Evolutionary conservation across 192 early-diverging fungal species (phyloP).

Genomic region (Dispira simplex): DNA sequence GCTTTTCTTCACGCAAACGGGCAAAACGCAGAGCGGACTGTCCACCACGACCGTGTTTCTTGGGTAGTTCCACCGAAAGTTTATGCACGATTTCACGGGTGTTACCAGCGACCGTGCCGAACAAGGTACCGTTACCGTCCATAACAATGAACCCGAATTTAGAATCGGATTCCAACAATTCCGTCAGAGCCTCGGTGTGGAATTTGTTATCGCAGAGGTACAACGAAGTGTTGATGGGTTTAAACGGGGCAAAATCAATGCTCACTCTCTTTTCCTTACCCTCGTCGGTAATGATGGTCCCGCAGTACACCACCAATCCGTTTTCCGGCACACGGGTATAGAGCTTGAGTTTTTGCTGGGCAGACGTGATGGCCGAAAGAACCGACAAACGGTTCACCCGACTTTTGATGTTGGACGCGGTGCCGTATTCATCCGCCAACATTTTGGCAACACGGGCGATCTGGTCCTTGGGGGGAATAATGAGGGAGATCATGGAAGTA

Average conservation of each 20-base stretch:
- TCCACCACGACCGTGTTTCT: slow-evolving; percentile 99
- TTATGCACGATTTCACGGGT: slow-evolving; percentile 88
- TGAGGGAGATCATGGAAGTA: slow-evolving; percentile 98
- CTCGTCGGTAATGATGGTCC: slow-evolving; percentile 94
- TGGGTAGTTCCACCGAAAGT: slow-evolving; percentile 92
- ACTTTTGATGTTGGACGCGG: slow-evolving; percentile 99
- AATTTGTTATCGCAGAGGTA: slow-evolving; percentile 99
- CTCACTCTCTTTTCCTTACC: slow-evolving; percentile 99
- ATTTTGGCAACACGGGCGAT: slow-evolving; percentile 77
- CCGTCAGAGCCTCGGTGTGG: slow-evolving; percentile 85
- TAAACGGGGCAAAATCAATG: slow-evolving; percentile 98
- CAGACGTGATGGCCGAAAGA: slow-evolving; percentile 92
- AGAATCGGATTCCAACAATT: slow-evolving; percentile 86
- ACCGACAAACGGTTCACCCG: slow-evolving; percentile 97
- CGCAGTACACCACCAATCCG: slow-evolving; percentile 89
- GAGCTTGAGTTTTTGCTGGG: slow-evolving; percentile 90
- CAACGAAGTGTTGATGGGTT: slow-evolving; percentile 96
- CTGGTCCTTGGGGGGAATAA: slow-evolving; percentile 89
- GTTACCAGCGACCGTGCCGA: slow-evolving; percentile 89
- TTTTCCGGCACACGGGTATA: slow-evolving; percentile 86
- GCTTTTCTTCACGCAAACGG: slow-evolving; percentile 96
- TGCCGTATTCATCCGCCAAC: slow-evolving; percentile 98
- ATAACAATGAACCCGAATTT: slow-evolving; percentile 98
- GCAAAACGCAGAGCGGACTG: slow-evolving; percentile 99
- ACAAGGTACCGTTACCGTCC: slow-evolving; percentile 96